Evolutionary conservation across 2,329 filamentous ascomycete species (phyloP).

Genomic region (Graphilbum fragrans): DNA sequence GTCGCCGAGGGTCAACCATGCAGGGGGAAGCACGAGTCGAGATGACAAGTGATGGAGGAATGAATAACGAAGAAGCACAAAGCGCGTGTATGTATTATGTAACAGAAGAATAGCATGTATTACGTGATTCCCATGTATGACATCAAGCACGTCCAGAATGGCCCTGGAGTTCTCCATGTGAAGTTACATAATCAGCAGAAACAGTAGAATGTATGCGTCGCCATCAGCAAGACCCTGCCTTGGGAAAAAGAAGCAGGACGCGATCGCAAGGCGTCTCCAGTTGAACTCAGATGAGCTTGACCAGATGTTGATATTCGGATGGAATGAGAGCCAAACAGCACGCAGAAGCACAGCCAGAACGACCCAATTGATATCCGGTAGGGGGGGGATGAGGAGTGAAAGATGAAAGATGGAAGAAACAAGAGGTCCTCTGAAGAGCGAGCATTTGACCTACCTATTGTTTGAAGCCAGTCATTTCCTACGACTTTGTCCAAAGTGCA

Average conservation of each 20-base stretch:
- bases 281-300: conserved; percentile 1
- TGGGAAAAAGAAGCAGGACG: background rate
- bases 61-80: background rate
- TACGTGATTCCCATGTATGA: too few species aligned
- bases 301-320: conserved; percentile 13
- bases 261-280: background rate
- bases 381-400: too few species aligned
- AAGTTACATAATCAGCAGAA: background rate
- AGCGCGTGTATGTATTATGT: too few species aligned
- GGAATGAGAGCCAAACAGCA: conserved; percentile 18
- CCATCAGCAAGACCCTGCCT: conserved; percentile 2
- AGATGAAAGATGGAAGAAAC: too few species aligned
- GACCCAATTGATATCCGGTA: conserved; percentile 25
- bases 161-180: background rate
- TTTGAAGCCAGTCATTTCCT: too few species aligned
- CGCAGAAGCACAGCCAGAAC: conserved; percentile 16
- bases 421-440: too few species aligned
- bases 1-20: too few species aligned
- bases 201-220: background rate
- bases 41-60: background rate
- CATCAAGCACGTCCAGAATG: too few species aligned
- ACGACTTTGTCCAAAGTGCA: too few species aligned
- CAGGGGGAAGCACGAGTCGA: background rate
- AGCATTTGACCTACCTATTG: too few species aligned
- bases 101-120: too few species aligned